These are phyloP conservation scores for Lactarius trivialis DNA, from an alignment of 768 basidiomycete species.

Conservation along the genomic window DNA sequence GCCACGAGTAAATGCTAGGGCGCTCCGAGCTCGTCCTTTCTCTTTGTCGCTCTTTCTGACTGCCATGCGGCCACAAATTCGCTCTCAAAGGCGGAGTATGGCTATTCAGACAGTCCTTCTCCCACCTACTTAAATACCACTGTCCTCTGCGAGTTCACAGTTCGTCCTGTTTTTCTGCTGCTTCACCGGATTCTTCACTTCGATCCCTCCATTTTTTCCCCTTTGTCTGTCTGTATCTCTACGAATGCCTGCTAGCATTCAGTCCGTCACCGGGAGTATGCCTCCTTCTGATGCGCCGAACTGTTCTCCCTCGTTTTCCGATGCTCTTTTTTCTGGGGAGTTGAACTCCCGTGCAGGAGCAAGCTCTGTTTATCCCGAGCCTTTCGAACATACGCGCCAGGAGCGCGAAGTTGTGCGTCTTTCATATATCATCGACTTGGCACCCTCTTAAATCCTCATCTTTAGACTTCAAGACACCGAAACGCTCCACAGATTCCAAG, in stretches of 20 bases:
- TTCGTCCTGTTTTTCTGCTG: neutral
- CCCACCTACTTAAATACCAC: neutral
- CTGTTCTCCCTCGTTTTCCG: neutral
- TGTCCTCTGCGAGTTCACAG: neutral
- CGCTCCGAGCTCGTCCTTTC: conserved; percentile 5
- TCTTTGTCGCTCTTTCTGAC: conserved; percentile 7
- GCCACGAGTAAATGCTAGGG: neutral
- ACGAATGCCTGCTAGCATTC: neutral
- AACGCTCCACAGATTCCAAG: neutral
- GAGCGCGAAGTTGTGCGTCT: conserved; percentile 1
- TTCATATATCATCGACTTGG: neutral
- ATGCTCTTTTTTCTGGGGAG: neutral
- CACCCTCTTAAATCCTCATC: neutral
- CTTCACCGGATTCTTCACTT: neutral
- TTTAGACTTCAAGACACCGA: neutral
- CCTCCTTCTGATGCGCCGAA: neutral
- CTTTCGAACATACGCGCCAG: neutral
- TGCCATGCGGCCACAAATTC: neutral
- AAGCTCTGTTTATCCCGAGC: neutral
- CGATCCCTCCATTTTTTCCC: neutral
- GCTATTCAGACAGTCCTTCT: neutral
- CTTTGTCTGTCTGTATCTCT: neutral
- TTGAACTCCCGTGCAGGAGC: neutral
- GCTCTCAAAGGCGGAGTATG: conserved; percentile 9
- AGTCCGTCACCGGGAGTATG: neutral